A percentile compares a stretch with the other conserved stretches of the same genome.
phyloP scores from a whole-genome alignment of 495 filamentous ascomycete species.

The Neurospora sp. region DNA sequence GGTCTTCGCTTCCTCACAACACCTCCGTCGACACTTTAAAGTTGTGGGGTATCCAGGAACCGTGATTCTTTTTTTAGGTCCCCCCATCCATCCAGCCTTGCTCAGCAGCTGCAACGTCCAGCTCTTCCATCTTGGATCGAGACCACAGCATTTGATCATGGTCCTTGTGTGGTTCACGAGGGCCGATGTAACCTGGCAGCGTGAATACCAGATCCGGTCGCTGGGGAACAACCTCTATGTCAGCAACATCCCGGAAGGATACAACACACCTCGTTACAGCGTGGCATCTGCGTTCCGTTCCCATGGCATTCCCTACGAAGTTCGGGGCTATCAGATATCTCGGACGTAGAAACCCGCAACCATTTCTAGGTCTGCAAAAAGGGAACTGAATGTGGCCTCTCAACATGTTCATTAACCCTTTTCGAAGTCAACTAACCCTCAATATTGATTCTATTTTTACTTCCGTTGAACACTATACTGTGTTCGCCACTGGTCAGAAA shows the following conservation, averaged over 20 bases:
- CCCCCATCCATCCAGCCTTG: constrained; percentile 12
- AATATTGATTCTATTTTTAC: not conserved
- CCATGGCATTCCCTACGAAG: not conserved
- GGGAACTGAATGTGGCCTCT: not conserved
- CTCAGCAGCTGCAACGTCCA: constrained; percentile 1
- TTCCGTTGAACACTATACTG: not conserved
- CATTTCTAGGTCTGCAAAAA: not conserved
- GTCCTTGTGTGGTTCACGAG: constrained; percentile 3
- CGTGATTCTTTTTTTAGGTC: constrained; percentile 35
- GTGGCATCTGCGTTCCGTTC: not conserved
- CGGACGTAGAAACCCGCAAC: not conserved
- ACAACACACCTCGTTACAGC: not conserved
- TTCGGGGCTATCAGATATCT: not conserved
- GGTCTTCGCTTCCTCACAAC: constrained; percentile 1
- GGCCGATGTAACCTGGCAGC: constrained; percentile 5
- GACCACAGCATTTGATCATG: constrained; percentile 9
- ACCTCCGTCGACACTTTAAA: constrained; percentile 5
- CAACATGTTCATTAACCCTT: not conserved
- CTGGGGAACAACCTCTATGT: not conserved
- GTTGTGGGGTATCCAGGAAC: constrained; percentile 6
- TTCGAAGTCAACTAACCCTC: not conserved
- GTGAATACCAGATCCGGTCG: constrained; percentile 8
- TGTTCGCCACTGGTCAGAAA: not conserved
- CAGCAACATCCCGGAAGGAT: constrained; percentile 2
- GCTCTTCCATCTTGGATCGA: constrained; percentile 8